Percentiles rank a stretch among this genome's conserved stretches.
phyloP scores from a whole-genome alignment of 2,329 filamentous ascomycete species.

The Teratosphaeria nubilosa region DNA sequence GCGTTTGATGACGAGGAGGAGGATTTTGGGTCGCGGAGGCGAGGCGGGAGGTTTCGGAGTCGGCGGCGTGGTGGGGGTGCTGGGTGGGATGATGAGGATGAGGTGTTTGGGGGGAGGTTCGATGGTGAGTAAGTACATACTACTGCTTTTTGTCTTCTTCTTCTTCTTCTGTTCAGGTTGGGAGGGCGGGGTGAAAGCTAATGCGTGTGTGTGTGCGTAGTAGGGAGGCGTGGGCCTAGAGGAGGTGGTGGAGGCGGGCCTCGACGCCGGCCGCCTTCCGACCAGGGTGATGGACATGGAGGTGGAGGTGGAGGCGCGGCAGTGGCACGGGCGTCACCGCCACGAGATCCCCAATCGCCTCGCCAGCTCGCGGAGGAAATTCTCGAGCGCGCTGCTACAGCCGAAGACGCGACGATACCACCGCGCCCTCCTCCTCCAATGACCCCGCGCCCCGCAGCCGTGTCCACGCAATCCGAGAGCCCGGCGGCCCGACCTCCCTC shows the following conservation, averaged over 20 bases:
- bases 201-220: not conserved
- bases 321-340: not conserved
- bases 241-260: not conserved
- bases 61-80: not conserved
- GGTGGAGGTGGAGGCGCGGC: not conserved
- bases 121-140: slow-evolving; percentile 8
- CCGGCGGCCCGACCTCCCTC: not conserved
- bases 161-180: not conserved
- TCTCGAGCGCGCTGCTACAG: not conserved
- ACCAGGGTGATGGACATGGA: not conserved
- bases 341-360: not conserved
- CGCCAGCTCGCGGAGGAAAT: not conserved
- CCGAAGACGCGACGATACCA: not conserved
- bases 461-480: not conserved
- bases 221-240: not conserved
- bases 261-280: not conserved
- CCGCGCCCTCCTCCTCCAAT: not conserved
- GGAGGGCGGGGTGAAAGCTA: not conserved
- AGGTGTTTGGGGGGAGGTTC: slow-evolving; percentile 2
- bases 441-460: not conserved
- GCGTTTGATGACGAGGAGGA: not conserved
- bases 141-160: not conserved
- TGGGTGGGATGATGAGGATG: not conserved
- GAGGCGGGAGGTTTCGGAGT: not conserved
- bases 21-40: not conserved